Evolutionary conservation across 768 basidiomycete species (phyloP).

Genomic region (Boletus patriciae): DNA sequence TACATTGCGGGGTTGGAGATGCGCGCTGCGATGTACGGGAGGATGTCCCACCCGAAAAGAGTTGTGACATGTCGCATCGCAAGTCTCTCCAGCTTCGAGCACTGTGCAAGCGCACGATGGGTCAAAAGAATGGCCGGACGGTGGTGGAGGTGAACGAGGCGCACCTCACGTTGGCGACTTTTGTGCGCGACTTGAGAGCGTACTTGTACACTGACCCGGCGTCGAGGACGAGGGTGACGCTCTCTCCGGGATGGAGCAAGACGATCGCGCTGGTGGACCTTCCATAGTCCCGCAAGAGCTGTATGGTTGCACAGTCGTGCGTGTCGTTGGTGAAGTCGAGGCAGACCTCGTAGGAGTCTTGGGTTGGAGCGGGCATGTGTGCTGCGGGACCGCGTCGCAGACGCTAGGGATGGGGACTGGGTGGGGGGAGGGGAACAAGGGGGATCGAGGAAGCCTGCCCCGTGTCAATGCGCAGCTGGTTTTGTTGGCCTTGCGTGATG

Average conservation of each 20-base stretch:
- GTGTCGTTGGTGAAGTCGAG: constrained; percentile 73
- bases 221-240: constrained; percentile 64
- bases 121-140: constrained; percentile 4
- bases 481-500: constrained; percentile 37
- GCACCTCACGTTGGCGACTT: constrained; percentile 70
- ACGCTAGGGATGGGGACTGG: constrained; percentile 26
- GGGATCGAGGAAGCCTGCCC: constrained; percentile 23
- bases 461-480: constrained; percentile 25
- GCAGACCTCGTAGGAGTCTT: constrained; percentile 58
- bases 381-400: constrained; percentile 30
- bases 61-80: constrained; percentile 58
- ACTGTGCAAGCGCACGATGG: constrained; percentile 33
- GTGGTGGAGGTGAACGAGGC: constrained; percentile 21
- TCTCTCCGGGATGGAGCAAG: constrained; percentile 61
- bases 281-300: constrained; percentile 65
- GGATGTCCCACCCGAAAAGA: constrained; percentile 46
- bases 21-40: constrained; percentile 35
- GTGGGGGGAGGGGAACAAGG: constrained; percentile 18
- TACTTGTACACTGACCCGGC: constrained; percentile 70
- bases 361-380: constrained; percentile 58
- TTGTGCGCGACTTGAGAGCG: constrained; percentile 61
- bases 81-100: constrained; percentile 68
- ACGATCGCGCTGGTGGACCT: constrained; percentile 52
- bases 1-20: constrained; percentile 38
- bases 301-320: constrained; percentile 59